Evolutionary conservation across 2,329 filamentous ascomycete species (phyloP).

Genomic region (Leptographium radiaticola): DNA sequence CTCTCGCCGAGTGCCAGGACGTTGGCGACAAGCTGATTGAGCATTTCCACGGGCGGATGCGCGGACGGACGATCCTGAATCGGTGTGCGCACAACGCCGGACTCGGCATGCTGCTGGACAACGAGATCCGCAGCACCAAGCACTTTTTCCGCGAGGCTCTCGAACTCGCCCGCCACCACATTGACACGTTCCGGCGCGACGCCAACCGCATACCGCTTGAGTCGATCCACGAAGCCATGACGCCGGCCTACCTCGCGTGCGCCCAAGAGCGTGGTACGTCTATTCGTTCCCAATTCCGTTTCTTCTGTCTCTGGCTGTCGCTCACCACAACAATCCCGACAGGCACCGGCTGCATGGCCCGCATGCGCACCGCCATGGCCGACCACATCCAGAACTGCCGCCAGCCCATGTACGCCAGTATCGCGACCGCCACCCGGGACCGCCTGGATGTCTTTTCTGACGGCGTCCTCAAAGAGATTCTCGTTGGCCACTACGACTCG

Average conservation of each 20-base stretch:
- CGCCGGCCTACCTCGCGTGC: slow-evolving; percentile 30
- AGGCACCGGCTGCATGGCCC: slow-evolving; percentile 28
- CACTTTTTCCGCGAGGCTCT: neutral
- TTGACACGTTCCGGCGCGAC: slow-evolving; percentile 29
- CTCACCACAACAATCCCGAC: neutral
- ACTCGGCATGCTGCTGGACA: slow-evolving; percentile 10
- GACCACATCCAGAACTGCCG: slow-evolving; percentile 26
- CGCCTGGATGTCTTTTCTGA: slow-evolving; percentile 24
- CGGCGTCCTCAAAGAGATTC: slow-evolving; percentile 22
- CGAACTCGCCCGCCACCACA: slow-evolving; percentile 4
- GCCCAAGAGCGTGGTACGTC: slow-evolving; percentile 19
- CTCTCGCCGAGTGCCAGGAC: slow-evolving; percentile 11
- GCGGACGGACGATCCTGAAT: slow-evolving; percentile 11
- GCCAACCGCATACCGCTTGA: slow-evolving; percentile 41
- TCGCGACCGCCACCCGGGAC: slow-evolving; percentile 25
- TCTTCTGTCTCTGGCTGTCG: neutral
- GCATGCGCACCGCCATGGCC: slow-evolving; percentile 39
- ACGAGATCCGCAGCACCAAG: slow-evolving; percentile 2
- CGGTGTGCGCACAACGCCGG: slow-evolving; percentile 11
- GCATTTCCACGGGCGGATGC: slow-evolving; percentile 14
- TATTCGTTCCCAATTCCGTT: neutral
- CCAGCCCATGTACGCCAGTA: slow-evolving; percentile 34
- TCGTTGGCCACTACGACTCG: slow-evolving; percentile 33
- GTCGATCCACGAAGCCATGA: slow-evolving; percentile 31
- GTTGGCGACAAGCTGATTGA: slow-evolving; percentile 10